A percentile compares a stretch with the other conserved stretches of the same genome.
Evolutionary conservation across 1,284 basidiomycete species (phyloP).

Genomic region (Somion occarium): DNA sequence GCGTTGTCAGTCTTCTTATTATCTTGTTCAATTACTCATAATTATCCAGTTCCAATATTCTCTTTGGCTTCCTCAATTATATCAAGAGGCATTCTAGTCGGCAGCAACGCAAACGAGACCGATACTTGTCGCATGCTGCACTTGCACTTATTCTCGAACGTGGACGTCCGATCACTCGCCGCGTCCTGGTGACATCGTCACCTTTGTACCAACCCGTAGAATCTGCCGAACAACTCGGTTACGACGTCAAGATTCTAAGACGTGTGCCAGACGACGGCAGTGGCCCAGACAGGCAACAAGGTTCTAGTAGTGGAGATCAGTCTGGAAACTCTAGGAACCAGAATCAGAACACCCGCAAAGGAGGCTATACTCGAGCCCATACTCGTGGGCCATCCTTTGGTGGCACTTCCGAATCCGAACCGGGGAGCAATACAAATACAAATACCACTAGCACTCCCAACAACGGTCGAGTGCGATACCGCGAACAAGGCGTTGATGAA

Average conservation of each 20-base stretch:
- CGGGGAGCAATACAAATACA: conserved; percentile 17
- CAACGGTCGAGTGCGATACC: conserved; percentile 44
- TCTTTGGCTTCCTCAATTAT: conserved; percentile 70
- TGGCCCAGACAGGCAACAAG: conserved; percentile 44
- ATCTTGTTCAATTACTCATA: conserved; percentile 3
- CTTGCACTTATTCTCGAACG: conserved; percentile 70
- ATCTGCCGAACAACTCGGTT: conserved; percentile 68
- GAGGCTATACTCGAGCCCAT: conserved; percentile 14
- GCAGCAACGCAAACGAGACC: conserved; percentile 21
- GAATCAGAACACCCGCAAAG: conserved; percentile 4
- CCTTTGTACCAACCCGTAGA: conserved; percentile 82
- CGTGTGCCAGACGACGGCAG: conserved; percentile 73
- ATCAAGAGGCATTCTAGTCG: conserved; percentile 47
- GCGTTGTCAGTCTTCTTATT: conserved; percentile 16
- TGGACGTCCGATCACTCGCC: conserved; percentile 60
- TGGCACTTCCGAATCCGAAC: conserved; percentile 13
- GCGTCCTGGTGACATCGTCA: conserved; percentile 76
- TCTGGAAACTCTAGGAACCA: not conserved
- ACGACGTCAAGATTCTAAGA: conserved; percentile 73
- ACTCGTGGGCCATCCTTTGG: conserved; percentile 6
- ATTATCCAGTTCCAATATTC: conserved; percentile 69
- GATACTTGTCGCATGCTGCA: conserved; percentile 61
- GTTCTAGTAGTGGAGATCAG: conserved; percentile 17
- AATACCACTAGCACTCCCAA: conserved; percentile 16
- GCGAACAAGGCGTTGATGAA: conserved; percentile 87